Conservation (phyloP, 1,139 yeast species). For the Pichia norvegensis region DNA sequence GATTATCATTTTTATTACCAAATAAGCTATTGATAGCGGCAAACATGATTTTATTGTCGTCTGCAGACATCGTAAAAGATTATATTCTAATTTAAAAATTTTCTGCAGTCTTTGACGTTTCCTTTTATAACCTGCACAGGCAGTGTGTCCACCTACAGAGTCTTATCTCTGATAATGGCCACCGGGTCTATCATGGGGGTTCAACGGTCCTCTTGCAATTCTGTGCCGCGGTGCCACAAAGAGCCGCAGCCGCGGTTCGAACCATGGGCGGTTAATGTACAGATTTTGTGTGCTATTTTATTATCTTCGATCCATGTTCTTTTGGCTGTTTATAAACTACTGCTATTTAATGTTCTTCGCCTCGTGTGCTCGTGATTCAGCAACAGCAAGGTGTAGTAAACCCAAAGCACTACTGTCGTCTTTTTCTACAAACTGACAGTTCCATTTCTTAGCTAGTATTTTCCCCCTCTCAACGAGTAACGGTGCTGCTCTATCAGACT, state of each 20-base stretch:
- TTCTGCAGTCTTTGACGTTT: not conserved
- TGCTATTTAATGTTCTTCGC: not conserved
- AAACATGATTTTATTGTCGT: not conserved
- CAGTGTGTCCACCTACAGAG: not conserved
- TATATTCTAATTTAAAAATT: too few relatives aligned
- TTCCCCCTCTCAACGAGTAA: constrained; percentile 48
- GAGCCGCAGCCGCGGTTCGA: not conserved
- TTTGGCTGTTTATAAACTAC: too few relatives aligned
- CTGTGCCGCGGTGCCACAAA: not conserved
- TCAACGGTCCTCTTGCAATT: not conserved
- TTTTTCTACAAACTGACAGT: constrained; percentile 49
- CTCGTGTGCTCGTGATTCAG: not conserved
- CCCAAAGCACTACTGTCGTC: not conserved
- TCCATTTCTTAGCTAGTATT: constrained; percentile 50
- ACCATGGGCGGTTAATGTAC: not conserved
- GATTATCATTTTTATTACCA: not conserved
- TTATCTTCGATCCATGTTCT: too few relatives aligned
- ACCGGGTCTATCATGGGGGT: too few relatives aligned
- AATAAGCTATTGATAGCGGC: not conserved
- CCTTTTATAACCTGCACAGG: not conserved
- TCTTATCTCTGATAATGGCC: not conserved
- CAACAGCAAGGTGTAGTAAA: not conserved
- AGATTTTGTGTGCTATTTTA: too few relatives aligned
- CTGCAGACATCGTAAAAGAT: not conserved
- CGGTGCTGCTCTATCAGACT: constrained; percentile 52